Base-by-base conservation (phyloP, 2,329 filamentous ascomycete species). In the Calycina marina region DNA sequence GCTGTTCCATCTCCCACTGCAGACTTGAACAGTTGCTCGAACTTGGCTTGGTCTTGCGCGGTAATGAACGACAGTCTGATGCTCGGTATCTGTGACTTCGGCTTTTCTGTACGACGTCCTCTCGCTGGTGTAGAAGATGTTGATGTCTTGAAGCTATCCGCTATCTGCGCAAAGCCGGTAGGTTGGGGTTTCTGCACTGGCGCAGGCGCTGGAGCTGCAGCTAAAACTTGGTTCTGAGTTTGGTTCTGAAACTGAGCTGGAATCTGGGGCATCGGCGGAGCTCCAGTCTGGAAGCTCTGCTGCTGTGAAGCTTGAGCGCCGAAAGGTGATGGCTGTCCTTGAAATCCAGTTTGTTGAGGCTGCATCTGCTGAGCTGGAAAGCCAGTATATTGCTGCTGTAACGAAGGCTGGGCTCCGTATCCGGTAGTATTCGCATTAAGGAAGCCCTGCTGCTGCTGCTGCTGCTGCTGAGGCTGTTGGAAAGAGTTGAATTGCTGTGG, bases 61-160 rank as follows among this genome's bases (percentile, higher is more conserved):
- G 88, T 94, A 51, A 98, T 93, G 56, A 98, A 98, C 3, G 86
- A 93, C 39, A 98, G 61, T 30, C 90, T 72, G 43, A 96, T 92
- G 53, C 81, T 96, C 16, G 90, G 90, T 35, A 98, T 94, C 60
- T 80, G 90, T 46, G 70, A 76, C 48, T 72, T 74, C 36, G 61
- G 56, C 49, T 71, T 74, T 36, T 61, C 59, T 5, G 61, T 54
- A 38, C 62, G 53, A 40, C 60, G 57, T 15, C 61, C 59, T 41
- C 59, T 56, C 2, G 67, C 52, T 14, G 52, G 41, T 32, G 44
- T 52, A 59, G 25, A 61, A 44, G 31, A 61, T 4, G 40, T 60
- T 0, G 44, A 59, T 0, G 65, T 63, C 41, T 72, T 70, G 53
- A 77, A 77, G 5, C 72, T 77, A 20, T 72, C 71, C 6, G 73